Base-by-base conservation (phyloP, 1,139 yeast species). In the Saccharomycopsis hybrid region DNA sequence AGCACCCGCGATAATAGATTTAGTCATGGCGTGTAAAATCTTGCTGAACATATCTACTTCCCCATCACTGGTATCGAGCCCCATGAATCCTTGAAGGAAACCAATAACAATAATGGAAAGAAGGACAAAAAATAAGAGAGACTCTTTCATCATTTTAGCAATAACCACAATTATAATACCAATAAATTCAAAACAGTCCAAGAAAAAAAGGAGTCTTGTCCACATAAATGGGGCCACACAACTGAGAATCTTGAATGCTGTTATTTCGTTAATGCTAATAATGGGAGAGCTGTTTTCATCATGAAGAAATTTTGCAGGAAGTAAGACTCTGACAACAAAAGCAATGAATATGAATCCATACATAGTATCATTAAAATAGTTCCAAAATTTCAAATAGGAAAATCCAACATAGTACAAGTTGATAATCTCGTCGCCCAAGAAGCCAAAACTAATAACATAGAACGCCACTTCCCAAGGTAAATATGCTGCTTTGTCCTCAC, bases 81-180 rank as follows among this genome's bases (percentile, higher is more conserved):
- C 96, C 48, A 88, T 66, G 65, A 88, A 86, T 0, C 95, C 96
- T 62, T 88, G 96, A 50, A 86, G 68, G 65, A 88, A 88, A 0
- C 96, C 96, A 50, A 83, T 65, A 53, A 85, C 80, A 38, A 88
- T 81, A 52, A 87, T 78, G 25, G 76, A 68, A 53, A 87, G 70
- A 57, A 88, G 68, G 44, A 86, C 85, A 63, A 87, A 88, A 67
- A 87, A 88, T 43, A 87, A 74, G 32, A 86, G 65, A 2, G 92
- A 82, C 63, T 88, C 96, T 59, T 83, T 80, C 87, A 88, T 83
- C 88, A 88, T 85, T 54, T 84, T 83, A 59, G 85, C 85, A 52
- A 86, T 70, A 3, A 88, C 92, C 41, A 88, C 92, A 57, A 88
- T 77, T 88, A 87, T 85, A 2, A 90, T 88, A 41, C 96, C 96